A percentile compares a stretch with the other conserved stretches of the same genome.
Conservation (phyloP, 768 basidiomycete species). For the Boletus rubescentipes region DNA sequence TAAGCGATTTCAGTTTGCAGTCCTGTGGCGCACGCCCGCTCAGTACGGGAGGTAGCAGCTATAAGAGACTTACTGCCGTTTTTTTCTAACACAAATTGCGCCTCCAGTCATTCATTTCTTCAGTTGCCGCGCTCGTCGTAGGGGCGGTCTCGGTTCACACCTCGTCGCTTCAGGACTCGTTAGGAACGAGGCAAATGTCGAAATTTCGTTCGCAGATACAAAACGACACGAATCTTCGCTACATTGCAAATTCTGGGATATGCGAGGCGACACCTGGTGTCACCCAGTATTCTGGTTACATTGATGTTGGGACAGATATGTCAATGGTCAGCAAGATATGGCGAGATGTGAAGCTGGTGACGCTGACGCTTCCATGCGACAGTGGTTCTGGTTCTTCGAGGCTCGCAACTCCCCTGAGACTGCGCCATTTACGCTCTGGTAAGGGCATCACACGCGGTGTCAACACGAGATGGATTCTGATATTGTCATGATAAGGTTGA, state of each 20-base stretch:
- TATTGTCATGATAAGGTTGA: constrained; percentile 45
- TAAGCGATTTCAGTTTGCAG: neutral
- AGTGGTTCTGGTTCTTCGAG: constrained; percentile 81
- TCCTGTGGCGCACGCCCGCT: too few relatives aligned
- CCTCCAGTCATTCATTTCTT: neutral
- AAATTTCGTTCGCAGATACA: constrained; percentile 20
- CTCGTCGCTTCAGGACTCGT: neutral
- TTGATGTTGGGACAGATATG: constrained; percentile 56
- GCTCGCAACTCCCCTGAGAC: constrained; percentile 56
- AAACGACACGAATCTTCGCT: constrained; percentile 39
- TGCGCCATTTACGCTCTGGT: constrained; percentile 69
- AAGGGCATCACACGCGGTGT: neutral
- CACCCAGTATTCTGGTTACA: constrained; percentile 59
- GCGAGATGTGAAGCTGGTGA: neutral
- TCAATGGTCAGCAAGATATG: constrained; percentile 45
- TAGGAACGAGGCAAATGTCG: neutral
- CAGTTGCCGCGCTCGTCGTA: neutral
- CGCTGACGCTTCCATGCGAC: constrained; percentile 3
- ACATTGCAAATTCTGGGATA: constrained; percentile 56
- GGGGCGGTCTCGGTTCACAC: neutral
- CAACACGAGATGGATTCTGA: neutral
- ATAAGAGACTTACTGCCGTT: neutral
- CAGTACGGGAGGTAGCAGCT: neutral
- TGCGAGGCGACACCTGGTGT: constrained; percentile 68
- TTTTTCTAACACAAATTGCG: constrained; percentile 15